Conservation (phyloP, 2,329 filamentous ascomycete genomes). For the Teratosphaeriaceae sp. region DNA sequence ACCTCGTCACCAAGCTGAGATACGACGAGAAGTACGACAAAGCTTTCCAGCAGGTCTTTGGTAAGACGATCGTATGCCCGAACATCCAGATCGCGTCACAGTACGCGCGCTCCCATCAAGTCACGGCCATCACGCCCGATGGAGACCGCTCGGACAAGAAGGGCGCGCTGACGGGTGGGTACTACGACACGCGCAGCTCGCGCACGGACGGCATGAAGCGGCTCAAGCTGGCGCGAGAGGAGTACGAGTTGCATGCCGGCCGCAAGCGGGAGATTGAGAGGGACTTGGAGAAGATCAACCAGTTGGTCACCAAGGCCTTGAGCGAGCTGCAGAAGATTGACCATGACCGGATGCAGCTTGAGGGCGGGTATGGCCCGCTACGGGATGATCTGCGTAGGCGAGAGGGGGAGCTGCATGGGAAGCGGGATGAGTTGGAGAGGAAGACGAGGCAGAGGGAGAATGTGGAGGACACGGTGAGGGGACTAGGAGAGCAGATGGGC, state of each 20-base stretch:
- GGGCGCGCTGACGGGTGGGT: constrained; percentile 92
- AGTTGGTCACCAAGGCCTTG: constrained; percentile 81
- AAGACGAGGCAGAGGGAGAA: constrained; percentile 60
- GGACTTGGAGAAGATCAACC: constrained; percentile 72
- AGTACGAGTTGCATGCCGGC: constrained; percentile 61
- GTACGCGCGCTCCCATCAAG: constrained; percentile 84
- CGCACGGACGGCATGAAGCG: constrained; percentile 77
- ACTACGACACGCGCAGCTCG: constrained; percentile 77
- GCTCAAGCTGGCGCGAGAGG: constrained; percentile 66
- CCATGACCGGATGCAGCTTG: constrained; percentile 68
- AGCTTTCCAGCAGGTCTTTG: constrained; percentile 92
- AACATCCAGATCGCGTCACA: constrained; percentile 81
- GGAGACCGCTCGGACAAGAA: constrained; percentile 94
- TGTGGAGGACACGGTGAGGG: constrained; percentile 54
- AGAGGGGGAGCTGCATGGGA: constrained; percentile 65
- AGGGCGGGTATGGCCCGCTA: constrained; percentile 75
- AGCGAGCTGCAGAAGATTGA: constrained; percentile 78
- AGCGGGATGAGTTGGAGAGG: constrained; percentile 65
- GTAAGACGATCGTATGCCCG: constrained; percentile 88
- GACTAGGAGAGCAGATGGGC: constrained; percentile 64
- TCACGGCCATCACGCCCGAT: constrained; percentile 89
- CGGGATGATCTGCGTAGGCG: constrained; percentile 70
- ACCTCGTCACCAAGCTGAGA: constrained; percentile 75
- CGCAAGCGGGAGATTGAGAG: constrained; percentile 60
- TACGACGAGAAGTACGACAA: constrained; percentile 72